Base-by-base conservation (phyloP, 2,329 filamentous ascomycete species). In the Diaporthe vexans region DNA sequence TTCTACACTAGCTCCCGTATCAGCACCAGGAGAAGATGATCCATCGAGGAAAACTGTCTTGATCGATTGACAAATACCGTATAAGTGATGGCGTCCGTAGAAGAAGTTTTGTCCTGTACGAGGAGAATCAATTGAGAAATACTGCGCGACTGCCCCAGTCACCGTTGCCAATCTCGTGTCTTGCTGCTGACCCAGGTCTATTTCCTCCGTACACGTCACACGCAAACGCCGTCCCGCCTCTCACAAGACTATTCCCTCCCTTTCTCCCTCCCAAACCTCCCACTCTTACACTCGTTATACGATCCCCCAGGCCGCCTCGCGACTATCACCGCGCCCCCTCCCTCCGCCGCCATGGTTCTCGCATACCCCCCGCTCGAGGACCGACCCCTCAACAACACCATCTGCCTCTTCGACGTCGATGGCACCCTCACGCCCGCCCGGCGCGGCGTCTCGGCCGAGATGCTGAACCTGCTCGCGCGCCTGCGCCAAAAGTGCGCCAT, bases 341-440 rank as follows among this genome's bases (percentile, higher is more conserved):
- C 63, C 52, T 8, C 48, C 29, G 33, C n/a, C 46, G 37, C 33
- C 78, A 89, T 89, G 87, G 83, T 84, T 77, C 82, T 85, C 77
- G 79, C 82, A 54, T 94, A 92, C 85, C 93, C 95, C 73, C 91
- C 95, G 76, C 91, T 98, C 78, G 90, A 93, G 83, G 89, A 96
- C 80, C 94, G 97, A 78, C 94, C 94, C 57, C 86, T 98, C 84
- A 94, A 95, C 87, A 95, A 97, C 89, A 98, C 96, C 77, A 94
- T 99, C 84, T 92, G 91, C 81, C 93, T 99, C 77, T 99, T 99
- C 85, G 97, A 99, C 85, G 97, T 99, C 75, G 97, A 99, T 83
- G 94, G 91, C 81, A 98, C 97, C 40, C 91, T 99, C 79, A 97
- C 95, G 21, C 93, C 92, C 56, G 92, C 97, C 59, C 92, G 97